These are phyloP conservation scores for Trichoderma polysporum DNA, from an alignment of 2,329 filamentous ascomycete genomes.

Conservation along the genomic window DNA sequence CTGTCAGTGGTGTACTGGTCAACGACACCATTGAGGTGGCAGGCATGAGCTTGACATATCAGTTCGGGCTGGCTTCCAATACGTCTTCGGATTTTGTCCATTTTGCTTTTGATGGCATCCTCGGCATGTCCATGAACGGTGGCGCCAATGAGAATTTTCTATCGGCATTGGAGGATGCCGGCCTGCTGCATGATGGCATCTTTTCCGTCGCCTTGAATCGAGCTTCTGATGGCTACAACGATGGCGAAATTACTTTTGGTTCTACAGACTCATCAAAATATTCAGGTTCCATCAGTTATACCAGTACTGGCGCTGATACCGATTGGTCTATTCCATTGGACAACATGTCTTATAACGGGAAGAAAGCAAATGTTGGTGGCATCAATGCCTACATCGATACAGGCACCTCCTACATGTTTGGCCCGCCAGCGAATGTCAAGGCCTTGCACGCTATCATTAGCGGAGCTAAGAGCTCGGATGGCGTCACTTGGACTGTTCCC, in stretches of 20 bases:
- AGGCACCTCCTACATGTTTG: constrained; percentile 77
- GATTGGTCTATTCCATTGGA: constrained; percentile 75
- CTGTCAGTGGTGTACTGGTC: constrained; percentile 65
- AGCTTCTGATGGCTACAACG: constrained; percentile 61
- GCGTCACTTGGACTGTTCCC: constrained; percentile 67
- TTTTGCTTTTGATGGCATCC: constrained; percentile 85
- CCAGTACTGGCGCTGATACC: constrained; percentile 50
- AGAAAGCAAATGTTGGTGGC: constrained; percentile 54
- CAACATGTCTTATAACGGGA: constrained; percentile 62
- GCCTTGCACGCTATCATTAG: constrained; percentile 68
- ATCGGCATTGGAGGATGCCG: constrained; percentile 56
- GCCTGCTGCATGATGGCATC: constrained; percentile 60
- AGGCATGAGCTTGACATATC: constrained; percentile 60
- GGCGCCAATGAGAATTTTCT: constrained; percentile 66
- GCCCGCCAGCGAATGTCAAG: constrained; percentile 65
- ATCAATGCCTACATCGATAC: constrained; percentile 75
- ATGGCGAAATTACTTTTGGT: constrained; percentile 78
- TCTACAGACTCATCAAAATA: constrained; percentile 65
- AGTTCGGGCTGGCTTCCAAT: constrained; percentile 70
- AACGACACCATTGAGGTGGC: constrained; percentile 68
- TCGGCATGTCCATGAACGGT: constrained; percentile 69
- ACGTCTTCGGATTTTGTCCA: constrained; percentile 72
- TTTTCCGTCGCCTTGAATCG: constrained; percentile 72
- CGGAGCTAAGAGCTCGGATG: constrained; percentile 56
- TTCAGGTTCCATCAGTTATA: constrained; percentile 67